These are phyloP conservation scores for Allium fistulosum DNA, from an alignment of 106 monocot species.

Conservation along the genomic window DNA sequence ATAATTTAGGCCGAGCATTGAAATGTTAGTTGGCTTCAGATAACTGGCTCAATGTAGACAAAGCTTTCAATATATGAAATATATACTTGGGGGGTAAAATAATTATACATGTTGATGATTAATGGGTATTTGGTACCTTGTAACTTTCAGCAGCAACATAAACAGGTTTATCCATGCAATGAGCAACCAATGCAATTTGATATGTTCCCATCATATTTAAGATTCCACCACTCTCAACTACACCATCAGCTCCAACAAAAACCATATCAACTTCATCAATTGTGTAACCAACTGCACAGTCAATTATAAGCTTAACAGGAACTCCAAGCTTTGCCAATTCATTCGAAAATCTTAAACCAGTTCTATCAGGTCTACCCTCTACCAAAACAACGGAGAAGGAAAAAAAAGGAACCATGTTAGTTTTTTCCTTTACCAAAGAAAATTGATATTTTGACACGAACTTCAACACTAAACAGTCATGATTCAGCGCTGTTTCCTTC, in stretches of 20 bases:
- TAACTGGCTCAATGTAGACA: no score
- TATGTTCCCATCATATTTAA: conserved; percentile 99
- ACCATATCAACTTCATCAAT: conserved; percentile 98
- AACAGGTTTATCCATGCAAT: conserved; percentile 92
- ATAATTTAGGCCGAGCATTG: no score
- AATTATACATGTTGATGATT: no score
- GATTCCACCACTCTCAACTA: conserved; percentile 95
- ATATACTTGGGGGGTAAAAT: no score
- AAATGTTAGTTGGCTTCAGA: no score
- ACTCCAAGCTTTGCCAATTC: conserved; percentile 64
- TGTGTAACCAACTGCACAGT: conserved; percentile 83
- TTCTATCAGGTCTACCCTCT: conserved; percentile 97
- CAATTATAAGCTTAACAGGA: conserved; percentile 82
- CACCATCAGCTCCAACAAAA: conserved; percentile 89
- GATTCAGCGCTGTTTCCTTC: no score
- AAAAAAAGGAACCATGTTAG: no score
- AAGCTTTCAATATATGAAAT: no score
- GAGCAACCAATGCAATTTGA: conserved; percentile 88
- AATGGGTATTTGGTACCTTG: conserved; percentile 34
- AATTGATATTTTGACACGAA: no score
- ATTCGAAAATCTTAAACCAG: conserved; percentile 68
- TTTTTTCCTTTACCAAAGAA: no score
- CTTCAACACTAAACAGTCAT: no score
- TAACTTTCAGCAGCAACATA: conserved; percentile 99
- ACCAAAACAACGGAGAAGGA: background rate